Evolutionary conservation across 1,284 basidiomycete species (phyloP), one percentile per base, ranked within the genome.

Genomic region (Austroboletus novae-zelandiae): DNA sequence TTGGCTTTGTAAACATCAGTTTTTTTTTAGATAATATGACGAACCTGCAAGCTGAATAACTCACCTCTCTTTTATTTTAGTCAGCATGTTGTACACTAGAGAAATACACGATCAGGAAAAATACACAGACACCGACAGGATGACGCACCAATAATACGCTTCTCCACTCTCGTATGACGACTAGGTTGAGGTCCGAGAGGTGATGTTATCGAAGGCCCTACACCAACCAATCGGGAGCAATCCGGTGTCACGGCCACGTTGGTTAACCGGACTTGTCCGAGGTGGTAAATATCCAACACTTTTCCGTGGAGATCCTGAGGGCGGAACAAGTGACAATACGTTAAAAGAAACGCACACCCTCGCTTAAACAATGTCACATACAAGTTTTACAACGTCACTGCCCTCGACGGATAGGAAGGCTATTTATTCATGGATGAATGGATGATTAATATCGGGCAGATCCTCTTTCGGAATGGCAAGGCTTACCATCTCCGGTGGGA

Each of bases 241-340:
- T 90, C 86, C 5, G 83, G 80, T 1, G 85, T 87, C 4, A 90
- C 77, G 13, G 84, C 83, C 39, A 90, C 83, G 58, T 89, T 87
- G 56, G 84, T 84, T 10, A 90, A 70, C 51, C 79, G 78, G 71
- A 91, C 79, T 31, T 78, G 74, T 47, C 81, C 80, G 56, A 91
- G 79, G 57, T 81, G 67, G 60, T 86, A 87, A 31, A 71, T 73
- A 50, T 79, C 82, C 37, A 86, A 58, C 13, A 81, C 71, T 79
- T 83, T 72, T 48, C 83, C 83, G 47, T 72, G 73, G 39, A 80
- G 68, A 64, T 83, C 76, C 82, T 84, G 54, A 27, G 27, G 46
- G 50, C 29, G 40, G 40, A 30, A 37, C 35, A 43, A 57, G 35
- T 35, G 32, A 45, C 29, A 39, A 23, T 50, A 52, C 52, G 48